These are phyloP conservation scores for Solanum neorickii DNA, from an alignment of 257 asterid genomes.

Conservation along the genomic window DNA sequence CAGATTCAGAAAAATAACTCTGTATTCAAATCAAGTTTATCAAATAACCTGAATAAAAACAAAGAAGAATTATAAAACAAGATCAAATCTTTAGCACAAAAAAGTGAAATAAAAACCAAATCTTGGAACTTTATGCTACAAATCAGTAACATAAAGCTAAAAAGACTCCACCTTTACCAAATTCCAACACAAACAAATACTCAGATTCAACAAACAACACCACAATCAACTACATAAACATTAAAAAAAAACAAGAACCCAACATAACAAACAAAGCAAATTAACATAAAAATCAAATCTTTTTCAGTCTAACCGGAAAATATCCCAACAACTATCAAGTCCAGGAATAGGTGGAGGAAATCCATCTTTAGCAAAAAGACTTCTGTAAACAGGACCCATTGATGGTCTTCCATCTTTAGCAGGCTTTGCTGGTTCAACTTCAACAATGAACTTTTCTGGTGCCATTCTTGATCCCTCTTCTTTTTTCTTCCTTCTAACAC, in stretches of 20 bases:
- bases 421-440: slow-evolving; percentile 68
- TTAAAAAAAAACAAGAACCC: not conserved
- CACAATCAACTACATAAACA: not conserved
- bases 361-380: slow-evolving; percentile 63
- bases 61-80: not conserved
- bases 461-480: slow-evolving; percentile 24
- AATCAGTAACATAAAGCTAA: slow-evolving; percentile 22
- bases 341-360: slow-evolving; percentile 67
- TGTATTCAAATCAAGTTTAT: not conserved
- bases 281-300: not conserved
- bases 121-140: not conserved
- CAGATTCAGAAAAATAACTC: not conserved
- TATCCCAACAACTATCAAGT: slow-evolving; percentile 80
- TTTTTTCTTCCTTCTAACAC: not conserved
- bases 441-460: slow-evolving; percentile 25
- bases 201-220: not conserved
- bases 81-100: not conserved
- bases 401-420: slow-evolving; percentile 68
- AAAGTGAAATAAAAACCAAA: not conserved
- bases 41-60: not conserved
- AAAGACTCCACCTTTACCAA: not conserved
- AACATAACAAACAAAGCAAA: not conserved
- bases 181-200: not conserved
- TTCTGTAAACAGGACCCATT: slow-evolving; percentile 77
- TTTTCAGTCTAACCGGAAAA: slow-evolving; percentile 58